phyloP scores from a whole-genome alignment of 352 stramenopile genomes.

The Pythium brachiatum region DNA sequence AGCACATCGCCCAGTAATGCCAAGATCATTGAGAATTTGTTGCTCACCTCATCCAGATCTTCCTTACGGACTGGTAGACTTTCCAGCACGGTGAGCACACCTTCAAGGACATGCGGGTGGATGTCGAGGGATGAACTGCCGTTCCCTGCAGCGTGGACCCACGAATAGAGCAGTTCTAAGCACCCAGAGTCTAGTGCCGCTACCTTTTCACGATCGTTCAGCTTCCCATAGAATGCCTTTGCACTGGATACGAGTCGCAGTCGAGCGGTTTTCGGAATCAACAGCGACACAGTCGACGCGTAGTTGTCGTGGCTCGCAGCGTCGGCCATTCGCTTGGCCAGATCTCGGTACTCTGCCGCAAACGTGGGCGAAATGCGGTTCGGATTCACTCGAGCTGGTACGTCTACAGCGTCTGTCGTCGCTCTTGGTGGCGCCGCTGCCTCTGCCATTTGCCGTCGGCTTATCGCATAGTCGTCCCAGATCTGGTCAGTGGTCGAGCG shows the following conservation, averaged over 20 bases:
- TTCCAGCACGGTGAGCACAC: constrained; percentile 48
- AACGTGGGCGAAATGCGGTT: constrained; percentile 44
- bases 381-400: constrained; percentile 5
- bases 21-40: no score
- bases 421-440: constrained; percentile 16
- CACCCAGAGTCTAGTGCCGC: constrained; percentile 60
- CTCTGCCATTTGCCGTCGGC: constrained; percentile 39
- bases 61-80: constrained; percentile 59
- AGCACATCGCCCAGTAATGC: no score
- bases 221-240: constrained; percentile 66
- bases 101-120: constrained; percentile 70
- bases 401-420: constrained; percentile 12
- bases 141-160: constrained; percentile 35
- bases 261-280: constrained; percentile 75
- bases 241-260: constrained; percentile 65
- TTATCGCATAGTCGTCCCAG: constrained; percentile 60
- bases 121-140: constrained; percentile 2
- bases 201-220: constrained; percentile 53
- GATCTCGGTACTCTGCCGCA: constrained; percentile 46
- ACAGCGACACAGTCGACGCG: constrained; percentile 65
- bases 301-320: constrained; percentile 74
- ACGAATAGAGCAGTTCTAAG: constrained; percentile 53
- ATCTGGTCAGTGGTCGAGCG: constrained; percentile 38
- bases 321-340: constrained; percentile 67
- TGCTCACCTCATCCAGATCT: constrained; percentile 58